These are phyloP conservation scores for Nematodospora anomalae DNA, from an alignment of 1,139 yeast species.

Conservation along the genomic window DNA sequence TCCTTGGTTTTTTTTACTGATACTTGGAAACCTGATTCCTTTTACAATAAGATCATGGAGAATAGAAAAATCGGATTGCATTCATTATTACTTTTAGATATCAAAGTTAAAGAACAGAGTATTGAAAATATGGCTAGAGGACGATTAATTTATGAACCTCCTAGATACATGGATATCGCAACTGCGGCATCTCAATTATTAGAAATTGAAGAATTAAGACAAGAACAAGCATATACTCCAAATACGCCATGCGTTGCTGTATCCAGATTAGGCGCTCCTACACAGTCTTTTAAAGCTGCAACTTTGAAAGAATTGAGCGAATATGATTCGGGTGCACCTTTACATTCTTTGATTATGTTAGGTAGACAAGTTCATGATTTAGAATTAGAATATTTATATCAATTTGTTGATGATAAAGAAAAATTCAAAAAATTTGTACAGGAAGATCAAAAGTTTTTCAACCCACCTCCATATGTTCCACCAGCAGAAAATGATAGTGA, in stretches of 20 bases:
- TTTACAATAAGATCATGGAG: slow-evolving; percentile 85
- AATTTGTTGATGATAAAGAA: slow-evolving; percentile 68
- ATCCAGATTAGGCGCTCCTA: slow-evolving; percentile 85
- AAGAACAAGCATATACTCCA: slow-evolving; percentile 75
- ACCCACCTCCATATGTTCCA: slow-evolving; percentile 54
- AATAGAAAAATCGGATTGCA: slow-evolving; percentile 89
- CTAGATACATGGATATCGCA: slow-evolving; percentile 90
- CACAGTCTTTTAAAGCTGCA: slow-evolving; percentile 81
- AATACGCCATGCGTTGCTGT: slow-evolving; percentile 93
- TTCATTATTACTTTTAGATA: slow-evolving; percentile 83
- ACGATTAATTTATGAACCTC: slow-evolving; percentile 89
- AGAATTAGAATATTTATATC: slow-evolving; percentile 81
- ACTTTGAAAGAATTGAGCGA: slow-evolving; percentile 71
- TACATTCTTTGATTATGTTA: slow-evolving; percentile 85
- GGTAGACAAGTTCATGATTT: slow-evolving; percentile 95
- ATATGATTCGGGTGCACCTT: slow-evolving; percentile 91
- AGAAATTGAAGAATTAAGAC: slow-evolving; percentile 78
- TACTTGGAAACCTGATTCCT: slow-evolving; percentile 93
- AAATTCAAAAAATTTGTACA: slow-evolving; percentile 58
- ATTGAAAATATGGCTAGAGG: slow-evolving; percentile 94
- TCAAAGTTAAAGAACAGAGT: slow-evolving; percentile 95
- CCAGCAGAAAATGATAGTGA: slow-evolving; percentile 30
- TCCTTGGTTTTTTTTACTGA: slow-evolving; percentile 95
- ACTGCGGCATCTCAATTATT: slow-evolving; percentile 86
- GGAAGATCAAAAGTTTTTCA: slow-evolving; percentile 75